A percentile compares a stretch with the other conserved stretches of the same genome.
These are phyloP conservation scores for Pachyrhizus erosus DNA, from an alignment of 306 rosid genomes.

Conservation along the genomic window DNA sequence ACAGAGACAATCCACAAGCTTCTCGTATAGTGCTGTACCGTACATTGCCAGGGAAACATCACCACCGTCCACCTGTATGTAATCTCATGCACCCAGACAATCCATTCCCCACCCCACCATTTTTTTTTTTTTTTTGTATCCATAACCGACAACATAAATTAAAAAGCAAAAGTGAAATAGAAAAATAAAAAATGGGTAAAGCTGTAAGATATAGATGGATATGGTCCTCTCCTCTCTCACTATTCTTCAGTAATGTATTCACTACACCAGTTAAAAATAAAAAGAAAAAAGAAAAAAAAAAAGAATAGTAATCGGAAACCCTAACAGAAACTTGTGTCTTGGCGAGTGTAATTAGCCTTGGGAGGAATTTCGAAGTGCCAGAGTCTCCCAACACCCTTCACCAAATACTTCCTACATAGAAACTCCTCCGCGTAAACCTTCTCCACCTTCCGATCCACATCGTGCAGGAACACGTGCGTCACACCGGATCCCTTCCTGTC, in stretches of 20 bases:
- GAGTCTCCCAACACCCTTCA: constrained; percentile 72
- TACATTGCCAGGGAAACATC: neutral
- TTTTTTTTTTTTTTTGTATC: neutral
- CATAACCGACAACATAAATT: neutral
- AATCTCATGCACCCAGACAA: neutral
- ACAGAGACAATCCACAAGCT: neutral
- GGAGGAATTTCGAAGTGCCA: constrained; percentile 86
- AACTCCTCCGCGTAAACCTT: constrained; percentile 76
- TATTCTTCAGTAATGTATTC: neutral
- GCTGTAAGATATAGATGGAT: neutral
- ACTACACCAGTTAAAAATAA: neutral
- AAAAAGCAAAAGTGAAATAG: neutral
- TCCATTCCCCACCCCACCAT: neutral
- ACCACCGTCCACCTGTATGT: constrained; percentile 19
- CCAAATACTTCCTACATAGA: constrained; percentile 67
- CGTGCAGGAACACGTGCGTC: constrained; percentile 87
- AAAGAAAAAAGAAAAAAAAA: neutral
- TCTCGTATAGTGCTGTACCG: neutral
- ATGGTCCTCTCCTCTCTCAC: neutral
- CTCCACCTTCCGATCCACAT: constrained; percentile 84
- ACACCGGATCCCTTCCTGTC: constrained; percentile 71
- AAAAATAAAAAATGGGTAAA: neutral
- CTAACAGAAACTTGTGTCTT: constrained; percentile 46
- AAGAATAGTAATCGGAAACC: neutral
- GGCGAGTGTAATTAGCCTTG: constrained; percentile 13